Percentiles rank a stretch among this genome's conserved stretches.
phyloP scores from a whole-genome alignment of 129 eudicot genomes.

The Tagetes erecta region DNA sequence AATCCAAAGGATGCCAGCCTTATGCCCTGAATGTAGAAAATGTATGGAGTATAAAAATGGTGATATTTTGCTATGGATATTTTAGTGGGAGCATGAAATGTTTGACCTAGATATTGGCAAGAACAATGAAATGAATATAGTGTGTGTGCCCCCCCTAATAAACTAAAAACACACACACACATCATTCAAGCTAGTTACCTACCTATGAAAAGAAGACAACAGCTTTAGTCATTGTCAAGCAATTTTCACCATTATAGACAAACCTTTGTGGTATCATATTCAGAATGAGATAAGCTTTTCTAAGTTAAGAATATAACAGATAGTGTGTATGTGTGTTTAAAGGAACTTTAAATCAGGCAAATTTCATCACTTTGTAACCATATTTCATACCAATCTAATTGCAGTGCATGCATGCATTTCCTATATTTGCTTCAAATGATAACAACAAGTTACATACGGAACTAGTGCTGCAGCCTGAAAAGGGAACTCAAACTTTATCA shows the following conservation, averaged over 20 bases:
- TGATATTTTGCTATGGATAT: constrained; percentile 15
- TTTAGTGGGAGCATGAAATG: constrained; percentile 23
- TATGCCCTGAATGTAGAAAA: constrained; percentile 16
- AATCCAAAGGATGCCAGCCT: background rate
- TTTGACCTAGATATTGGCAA: constrained; percentile 32
- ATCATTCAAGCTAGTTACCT: constrained; percentile 37
- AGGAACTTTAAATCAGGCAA: background rate
- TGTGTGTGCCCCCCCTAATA: constrained; percentile 26
- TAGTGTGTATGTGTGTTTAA: background rate
- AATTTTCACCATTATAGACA: constrained; percentile 29
- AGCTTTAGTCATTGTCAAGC: constrained; percentile 37
- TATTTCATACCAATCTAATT: constrained; percentile 9
- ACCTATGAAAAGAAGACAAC: constrained; percentile 29
- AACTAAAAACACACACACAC: constrained; percentile 30
- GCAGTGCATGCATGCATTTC: constrained; percentile 32
- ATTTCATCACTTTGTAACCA: constrained; percentile 14
- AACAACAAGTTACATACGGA: constrained; percentile 28
- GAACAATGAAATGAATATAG: constrained; percentile 15
- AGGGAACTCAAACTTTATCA: constrained; percentile 20
- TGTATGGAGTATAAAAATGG: constrained; percentile 14
- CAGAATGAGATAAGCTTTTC: constrained; percentile 38
- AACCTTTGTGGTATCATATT: constrained; percentile 35
- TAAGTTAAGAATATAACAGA: constrained; percentile 17
- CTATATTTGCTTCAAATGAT: constrained; percentile 15
- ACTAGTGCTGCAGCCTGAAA: constrained; percentile 32